Evolutionary conservation across 306 rosid genomes (phyloP).

Genomic region (Prunus armeniaca): DNA sequence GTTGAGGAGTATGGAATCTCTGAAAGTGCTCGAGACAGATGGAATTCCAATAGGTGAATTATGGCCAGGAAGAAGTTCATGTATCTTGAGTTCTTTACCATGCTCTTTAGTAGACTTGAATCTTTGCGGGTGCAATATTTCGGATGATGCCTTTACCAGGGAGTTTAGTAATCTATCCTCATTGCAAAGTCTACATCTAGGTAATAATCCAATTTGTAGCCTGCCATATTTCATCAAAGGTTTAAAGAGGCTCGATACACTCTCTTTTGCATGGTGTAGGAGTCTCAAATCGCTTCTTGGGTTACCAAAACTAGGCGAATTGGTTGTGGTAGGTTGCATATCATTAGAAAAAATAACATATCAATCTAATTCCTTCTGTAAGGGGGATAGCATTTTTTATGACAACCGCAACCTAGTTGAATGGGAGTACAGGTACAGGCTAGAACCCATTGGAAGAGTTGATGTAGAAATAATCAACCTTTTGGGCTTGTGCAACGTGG

Average conservation of each 20-base stretch:
- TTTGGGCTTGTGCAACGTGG: neutral
- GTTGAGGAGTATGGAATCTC: neutral
- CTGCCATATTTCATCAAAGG: neutral
- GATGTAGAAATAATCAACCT: neutral
- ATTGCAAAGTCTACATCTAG: neutral
- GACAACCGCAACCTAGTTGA: neutral
- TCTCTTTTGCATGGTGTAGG: fast-evolving
- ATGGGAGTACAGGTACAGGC: neutral
- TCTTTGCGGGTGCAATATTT: neutral
- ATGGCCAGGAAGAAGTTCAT: neutral
- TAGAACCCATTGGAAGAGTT: neutral
- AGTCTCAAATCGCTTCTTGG: neutral
- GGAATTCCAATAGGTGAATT: neutral
- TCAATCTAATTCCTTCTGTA: too few species aligned
- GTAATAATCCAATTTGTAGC: neutral
- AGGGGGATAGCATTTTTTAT: too few species aligned
- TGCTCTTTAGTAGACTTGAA: neutral
- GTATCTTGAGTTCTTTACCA: neutral
- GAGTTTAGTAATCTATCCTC: neutral
- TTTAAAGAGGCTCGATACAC: neutral
- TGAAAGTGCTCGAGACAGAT: neutral
- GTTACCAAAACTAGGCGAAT: fast-evolving
- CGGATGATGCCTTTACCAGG: neutral
- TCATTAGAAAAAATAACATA: neutral
- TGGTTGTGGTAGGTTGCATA: fast-evolving